Conservation (phyloP, 176 grass and related monocot species). For the Bolboschoenus planiculmis region DNA sequence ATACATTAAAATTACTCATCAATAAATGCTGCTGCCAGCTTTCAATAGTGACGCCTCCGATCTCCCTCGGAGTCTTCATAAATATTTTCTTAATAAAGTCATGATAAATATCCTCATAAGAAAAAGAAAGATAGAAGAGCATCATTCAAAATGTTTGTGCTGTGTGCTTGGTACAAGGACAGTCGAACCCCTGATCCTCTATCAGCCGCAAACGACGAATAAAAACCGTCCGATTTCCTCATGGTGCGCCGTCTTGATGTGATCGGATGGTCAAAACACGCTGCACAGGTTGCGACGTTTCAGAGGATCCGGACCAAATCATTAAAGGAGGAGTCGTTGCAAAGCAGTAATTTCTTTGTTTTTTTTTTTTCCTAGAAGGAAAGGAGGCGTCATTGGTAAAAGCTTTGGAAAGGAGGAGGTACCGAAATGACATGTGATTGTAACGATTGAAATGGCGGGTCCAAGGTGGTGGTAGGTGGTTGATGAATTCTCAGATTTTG, state of each 20-base stretch:
- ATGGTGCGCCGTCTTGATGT: not conserved
- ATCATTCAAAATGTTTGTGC: not conserved
- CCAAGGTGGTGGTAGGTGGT: conserved; percentile 1
- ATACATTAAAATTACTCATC: too few species aligned
- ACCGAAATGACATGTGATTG: not conserved
- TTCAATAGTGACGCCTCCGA: too few species aligned
- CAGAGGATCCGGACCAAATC: not conserved
- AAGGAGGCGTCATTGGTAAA: not conserved
- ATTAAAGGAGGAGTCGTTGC: not conserved
- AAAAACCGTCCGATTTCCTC: not conserved
- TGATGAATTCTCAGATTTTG: not conserved
- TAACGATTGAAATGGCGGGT: conserved; percentile 3
- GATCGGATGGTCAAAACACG: not conserved
- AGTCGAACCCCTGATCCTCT: not conserved
- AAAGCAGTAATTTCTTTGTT: not conserved
- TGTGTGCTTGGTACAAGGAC: not conserved
- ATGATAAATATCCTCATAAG: too few species aligned
- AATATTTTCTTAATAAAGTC: too few species aligned
- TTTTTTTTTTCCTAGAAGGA: not conserved
- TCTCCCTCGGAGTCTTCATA: too few species aligned
- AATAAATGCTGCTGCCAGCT: not conserved
- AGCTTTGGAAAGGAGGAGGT: not conserved
- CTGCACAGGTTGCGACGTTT: not conserved
- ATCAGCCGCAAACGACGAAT: not conserved
- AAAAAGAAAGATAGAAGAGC: not conserved